Percentiles rank a stretch among this genome's conserved stretches.
Evolutionary conservation across 1,284 basidiomycete species (phyloP).

Genomic region (Naganishia sp.): DNA sequence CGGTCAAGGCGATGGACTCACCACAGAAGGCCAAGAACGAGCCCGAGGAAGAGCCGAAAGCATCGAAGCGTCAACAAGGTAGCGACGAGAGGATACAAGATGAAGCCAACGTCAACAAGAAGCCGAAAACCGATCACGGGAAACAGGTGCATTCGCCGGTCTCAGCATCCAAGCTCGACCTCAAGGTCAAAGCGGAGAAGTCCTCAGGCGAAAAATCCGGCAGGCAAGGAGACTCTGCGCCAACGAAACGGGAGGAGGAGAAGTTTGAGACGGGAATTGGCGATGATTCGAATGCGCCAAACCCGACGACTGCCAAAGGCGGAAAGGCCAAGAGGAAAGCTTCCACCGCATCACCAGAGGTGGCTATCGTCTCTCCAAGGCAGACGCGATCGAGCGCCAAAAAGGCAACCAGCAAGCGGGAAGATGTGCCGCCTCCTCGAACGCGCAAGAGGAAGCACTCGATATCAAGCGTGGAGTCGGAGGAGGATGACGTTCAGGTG

Average conservation of each 20-base stretch:
- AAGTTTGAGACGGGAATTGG: constrained; percentile 40
- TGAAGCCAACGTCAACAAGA: not conserved
- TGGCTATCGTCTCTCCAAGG: not conserved
- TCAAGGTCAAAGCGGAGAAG: constrained; percentile 24
- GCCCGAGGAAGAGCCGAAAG: not conserved
- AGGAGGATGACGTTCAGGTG: constrained; percentile 7
- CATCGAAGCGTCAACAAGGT: not conserved
- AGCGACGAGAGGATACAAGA: not conserved
- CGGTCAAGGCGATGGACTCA: constrained; percentile 1
- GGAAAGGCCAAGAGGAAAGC: not conserved
- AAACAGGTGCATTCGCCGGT: constrained; percentile 23
- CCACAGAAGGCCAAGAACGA: constrained; percentile 1
- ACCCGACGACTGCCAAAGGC: not conserved
- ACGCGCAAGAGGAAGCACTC: not conserved
- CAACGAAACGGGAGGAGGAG: constrained; percentile 26
- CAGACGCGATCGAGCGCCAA: constrained; percentile 9
- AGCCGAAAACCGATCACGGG: constrained; percentile 10
- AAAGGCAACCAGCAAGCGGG: not conserved
- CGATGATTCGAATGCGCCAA: constrained; percentile 41
- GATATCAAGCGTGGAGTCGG: not conserved
- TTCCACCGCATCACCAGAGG: not conserved
- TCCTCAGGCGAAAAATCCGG: not conserved
- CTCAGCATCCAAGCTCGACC: not conserved
- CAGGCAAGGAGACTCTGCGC: not conserved
- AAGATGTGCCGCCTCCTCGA: not conserved